A percentile compares a stretch with the other conserved stretches of the same genome.
These are phyloP conservation scores for Penicillium thymicola DNA, from an alignment of 2,329 filamentous ascomycete genomes.

Conservation along the genomic window DNA sequence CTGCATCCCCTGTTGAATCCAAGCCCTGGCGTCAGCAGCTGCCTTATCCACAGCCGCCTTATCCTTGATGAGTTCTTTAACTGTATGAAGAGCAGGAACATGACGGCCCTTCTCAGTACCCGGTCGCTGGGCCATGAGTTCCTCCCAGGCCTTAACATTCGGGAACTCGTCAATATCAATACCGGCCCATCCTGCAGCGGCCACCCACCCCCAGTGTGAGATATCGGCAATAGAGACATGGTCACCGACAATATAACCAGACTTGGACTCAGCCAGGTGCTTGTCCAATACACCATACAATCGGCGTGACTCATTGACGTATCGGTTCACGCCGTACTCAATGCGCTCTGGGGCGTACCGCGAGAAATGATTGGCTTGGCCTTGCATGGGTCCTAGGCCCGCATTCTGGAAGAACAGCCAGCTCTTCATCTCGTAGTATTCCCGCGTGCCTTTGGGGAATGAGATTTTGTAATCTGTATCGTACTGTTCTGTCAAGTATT, in stretches of 20 bases:
- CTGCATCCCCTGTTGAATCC: conserved; percentile 70
- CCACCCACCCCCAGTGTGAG: conserved; percentile 75
- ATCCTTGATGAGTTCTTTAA: conserved; percentile 58
- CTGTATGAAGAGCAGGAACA: conserved; percentile 62
- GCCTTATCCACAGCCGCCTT: conserved; percentile 57
- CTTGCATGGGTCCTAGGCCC: conserved; percentile 79
- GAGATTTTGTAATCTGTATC: conserved; percentile 79
- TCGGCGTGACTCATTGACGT: conserved; percentile 77
- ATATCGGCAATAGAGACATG: conserved; percentile 65
- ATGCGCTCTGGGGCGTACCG: conserved; percentile 81
- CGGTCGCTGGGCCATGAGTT: conserved; percentile 64
- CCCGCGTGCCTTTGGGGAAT: conserved; percentile 67
- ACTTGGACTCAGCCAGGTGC: conserved; percentile 56
- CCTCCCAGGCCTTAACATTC: conserved; percentile 71
- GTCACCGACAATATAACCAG: conserved; percentile 52
- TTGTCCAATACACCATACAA: conserved; percentile 75
- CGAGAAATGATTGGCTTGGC: conserved; percentile 78
- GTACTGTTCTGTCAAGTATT: conserved; percentile 79
- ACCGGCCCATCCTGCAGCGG: conserved; percentile 57
- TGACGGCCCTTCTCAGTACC: conserved; percentile 73
- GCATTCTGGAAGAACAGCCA: conserved; percentile 80
- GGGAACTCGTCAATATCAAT: conserved; percentile 74
- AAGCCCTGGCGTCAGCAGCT: conserved; percentile 53
- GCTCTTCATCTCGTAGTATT: conserved; percentile 75
- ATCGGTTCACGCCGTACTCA: conserved; percentile 76